These are phyloP conservation scores for Hypomontagnella monticulosa DNA, from an alignment of 495 filamentous ascomycete genomes.

Conservation along the genomic window DNA sequence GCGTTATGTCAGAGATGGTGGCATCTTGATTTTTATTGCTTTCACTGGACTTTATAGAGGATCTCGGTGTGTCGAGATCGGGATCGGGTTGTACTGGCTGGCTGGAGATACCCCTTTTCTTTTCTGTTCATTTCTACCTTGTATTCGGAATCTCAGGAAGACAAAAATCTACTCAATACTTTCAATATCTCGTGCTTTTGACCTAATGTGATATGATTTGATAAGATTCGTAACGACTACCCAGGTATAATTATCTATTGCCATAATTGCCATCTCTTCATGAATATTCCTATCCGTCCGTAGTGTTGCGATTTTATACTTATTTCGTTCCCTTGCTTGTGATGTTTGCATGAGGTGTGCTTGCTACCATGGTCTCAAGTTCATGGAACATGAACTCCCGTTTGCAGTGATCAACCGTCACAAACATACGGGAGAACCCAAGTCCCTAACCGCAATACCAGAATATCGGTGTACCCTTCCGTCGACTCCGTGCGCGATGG, in stretches of 20 bases:
- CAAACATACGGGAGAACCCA: neutral
- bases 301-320: neutral
- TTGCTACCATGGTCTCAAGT: conserved; percentile 13
- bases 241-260: too few species aligned
- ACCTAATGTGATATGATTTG: conserved; percentile 3
- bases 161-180: conserved; percentile 27
- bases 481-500: conserved; percentile 8
- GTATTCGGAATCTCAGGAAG: conserved; percentile 38
- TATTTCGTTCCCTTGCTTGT: neutral
- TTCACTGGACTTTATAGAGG: conserved; percentile 40
- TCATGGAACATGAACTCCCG: conserved; percentile 7
- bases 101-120: conserved; percentile 47
- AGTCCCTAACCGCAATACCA: neutral
- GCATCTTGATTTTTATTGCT: conserved; percentile 35
- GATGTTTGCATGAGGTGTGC: conserved; percentile 18
- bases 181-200: neutral
- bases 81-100: conserved; percentile 47
- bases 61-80: conserved; percentile 32
- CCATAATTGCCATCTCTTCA: too few species aligned
- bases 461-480: conserved; percentile 11
- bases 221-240: neutral
- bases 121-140: conserved; percentile 33
- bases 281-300: neutral
- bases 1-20: conserved; percentile 37
- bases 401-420: conserved; percentile 1